phyloP scores from a whole-genome alignment of 805 yeast genomes.

The Lipomyces kockii region DNA sequence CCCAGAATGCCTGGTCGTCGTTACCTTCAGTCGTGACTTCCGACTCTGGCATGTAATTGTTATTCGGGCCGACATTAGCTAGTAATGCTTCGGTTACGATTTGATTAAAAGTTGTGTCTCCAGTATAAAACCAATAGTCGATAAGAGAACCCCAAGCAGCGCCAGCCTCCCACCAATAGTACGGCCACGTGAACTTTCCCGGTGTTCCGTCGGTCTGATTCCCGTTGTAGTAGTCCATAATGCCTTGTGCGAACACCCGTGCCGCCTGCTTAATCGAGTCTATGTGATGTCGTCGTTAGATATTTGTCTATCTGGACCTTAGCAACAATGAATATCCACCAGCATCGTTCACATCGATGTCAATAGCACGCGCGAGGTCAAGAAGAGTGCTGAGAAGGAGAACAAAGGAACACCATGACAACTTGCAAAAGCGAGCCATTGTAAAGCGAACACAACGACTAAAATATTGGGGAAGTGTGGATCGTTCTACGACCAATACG shows the following conservation, averaged over 20 bases:
- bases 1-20: slow-evolving; percentile 99
- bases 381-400: slow-evolving; percentile 2
- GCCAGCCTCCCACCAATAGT: slow-evolving; percentile 97
- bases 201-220: slow-evolving; percentile 69
- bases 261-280: slow-evolving; percentile 57
- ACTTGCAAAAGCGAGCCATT: background rate
- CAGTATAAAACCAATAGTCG: slow-evolving; percentile 74
- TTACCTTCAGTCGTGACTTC: slow-evolving; percentile 94
- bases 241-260: slow-evolving; percentile 59
- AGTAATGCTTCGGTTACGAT: slow-evolving; percentile 64
- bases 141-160: slow-evolving; percentile 81
- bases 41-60: slow-evolving; percentile 83
- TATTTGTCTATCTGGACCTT: background rate
- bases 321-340: slow-evolving; percentile 6
- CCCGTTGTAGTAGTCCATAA: slow-evolving; percentile 73
- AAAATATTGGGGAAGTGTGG: no score
- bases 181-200: slow-evolving; percentile 87
- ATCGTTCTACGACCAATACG: no score
- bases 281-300: slow-evolving; percentile 7
- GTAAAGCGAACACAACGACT: background rate
- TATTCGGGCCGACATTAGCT: slow-evolving; percentile 73
- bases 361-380: slow-evolving; percentile 15
- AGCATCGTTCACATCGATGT: slow-evolving; percentile 22
- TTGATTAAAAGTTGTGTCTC: slow-evolving; percentile 68
- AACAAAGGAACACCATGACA: background rate